Evolutionary conservation across 164 flowering plant genomes (phyloP), one percentile per base, ranked within the genome.

Genomic region (Aristolochia fimbriata): DNA sequence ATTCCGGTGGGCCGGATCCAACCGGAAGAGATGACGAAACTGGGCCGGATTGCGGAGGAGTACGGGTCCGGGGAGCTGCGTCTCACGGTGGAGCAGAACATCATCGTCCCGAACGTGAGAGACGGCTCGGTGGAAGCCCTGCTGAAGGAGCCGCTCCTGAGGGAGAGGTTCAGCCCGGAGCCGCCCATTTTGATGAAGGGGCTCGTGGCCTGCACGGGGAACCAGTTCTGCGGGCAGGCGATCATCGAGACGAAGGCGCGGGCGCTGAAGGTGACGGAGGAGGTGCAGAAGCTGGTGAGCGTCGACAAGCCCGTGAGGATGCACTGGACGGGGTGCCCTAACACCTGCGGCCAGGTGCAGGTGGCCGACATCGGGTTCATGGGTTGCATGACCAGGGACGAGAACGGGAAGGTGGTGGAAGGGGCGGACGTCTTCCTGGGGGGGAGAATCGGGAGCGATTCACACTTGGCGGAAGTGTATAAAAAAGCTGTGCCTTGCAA

Each of bases 251-350:
- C 98, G 6, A 93, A 93, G 65, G 94, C 86, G 0, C 73, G 96
- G 55, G 96, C 97, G 1, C 23, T 93, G 76, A 74, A 84, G 75
- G 88, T 93, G 66, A 82, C 97, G 0, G 84, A 85, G 73, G 97
- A 89, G 68, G 88, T 93, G 17, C 74, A 80, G 50, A 68, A 77
- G 69, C 75, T 43, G 10, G 97, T 93, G 12, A 66, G 81, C 0
- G 77, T 93, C 55, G 74, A 77, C 0, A 65, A 64, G 55, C 87
- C 94, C 0, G 81, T 93, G 51, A 76, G 98, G 65, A 93, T 93
- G 96, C 98, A 93, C 58, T 93, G 98, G 98, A 92, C 98, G 0
- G 97, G 98, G 3, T 92, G 97, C 70, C 97, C 97, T 0, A 93
- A 93, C 55, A 82, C 72, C 10, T 93, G 98, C 43, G 98, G 79